Percentiles rank a stretch among this genome's conserved stretches.
phyloP scores from a whole-genome alignment of 2,329 filamentous ascomycete genomes.

The Akanthomyces muscarius region DNA sequence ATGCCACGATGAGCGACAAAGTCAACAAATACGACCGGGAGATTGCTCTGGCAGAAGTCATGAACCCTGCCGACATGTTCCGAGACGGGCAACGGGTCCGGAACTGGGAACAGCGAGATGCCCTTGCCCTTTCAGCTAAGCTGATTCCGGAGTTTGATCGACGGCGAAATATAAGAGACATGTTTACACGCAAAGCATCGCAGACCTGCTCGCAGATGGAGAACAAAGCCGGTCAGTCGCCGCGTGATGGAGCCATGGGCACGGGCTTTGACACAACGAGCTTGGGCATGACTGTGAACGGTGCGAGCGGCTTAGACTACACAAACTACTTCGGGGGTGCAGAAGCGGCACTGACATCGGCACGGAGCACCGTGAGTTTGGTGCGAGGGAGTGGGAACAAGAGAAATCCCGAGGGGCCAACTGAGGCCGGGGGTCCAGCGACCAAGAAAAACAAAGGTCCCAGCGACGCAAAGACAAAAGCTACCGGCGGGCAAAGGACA shows the following conservation, averaged over 20 bases:
- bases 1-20: conserved; percentile 63
- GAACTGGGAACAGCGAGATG: conserved; percentile 63
- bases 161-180: conserved; percentile 81
- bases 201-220: conserved; percentile 28
- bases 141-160: conserved; percentile 85
- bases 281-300: background rate
- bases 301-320: background rate
- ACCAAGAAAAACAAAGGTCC: conserved; percentile 36
- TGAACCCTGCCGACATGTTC: conserved; percentile 76
- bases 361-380: background rate
- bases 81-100: conserved; percentile 58
- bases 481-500: conserved; percentile 45
- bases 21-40: conserved; percentile 49
- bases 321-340: background rate
- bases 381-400: conserved; percentile 20
- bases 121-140: conserved; percentile 72
- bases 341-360: background rate
- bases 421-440: conserved; percentile 25
- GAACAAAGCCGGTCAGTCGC: background rate
- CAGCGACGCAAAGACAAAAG: conserved; percentile 27
- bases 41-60: conserved; percentile 61
- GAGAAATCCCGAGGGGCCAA: conserved; percentile 23
- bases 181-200: conserved; percentile 64
- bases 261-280: background rate
- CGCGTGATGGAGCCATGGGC: background rate